Conservation (phyloP, 768 basidiomycete genomes). For the Amylocystis lapponica region DNA sequence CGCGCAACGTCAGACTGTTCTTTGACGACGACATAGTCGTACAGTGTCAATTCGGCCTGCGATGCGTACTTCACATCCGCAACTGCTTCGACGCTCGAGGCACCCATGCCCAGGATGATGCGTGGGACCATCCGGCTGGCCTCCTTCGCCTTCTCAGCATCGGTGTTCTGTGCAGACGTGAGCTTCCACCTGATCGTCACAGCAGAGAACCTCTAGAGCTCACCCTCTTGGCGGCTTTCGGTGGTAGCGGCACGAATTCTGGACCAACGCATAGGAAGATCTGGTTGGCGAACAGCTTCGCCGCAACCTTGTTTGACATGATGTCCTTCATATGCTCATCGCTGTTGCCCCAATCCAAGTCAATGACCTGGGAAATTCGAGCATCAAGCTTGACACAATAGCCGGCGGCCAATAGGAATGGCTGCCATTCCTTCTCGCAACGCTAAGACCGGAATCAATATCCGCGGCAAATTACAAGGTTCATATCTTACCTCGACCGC, state of each 20-base stretch:
- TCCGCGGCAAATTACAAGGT: neutral
- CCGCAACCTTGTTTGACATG: conserved; percentile 48
- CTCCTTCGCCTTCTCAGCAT: conserved; percentile 26
- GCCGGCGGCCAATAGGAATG: conserved; percentile 53
- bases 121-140: conserved; percentile 45
- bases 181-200: neutral
- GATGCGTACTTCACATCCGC: conserved; percentile 40
- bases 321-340: conserved; percentile 52
- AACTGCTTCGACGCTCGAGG: conserved; percentile 61
- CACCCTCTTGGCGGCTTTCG: conserved; percentile 22
- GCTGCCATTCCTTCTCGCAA: conserved; percentile 48
- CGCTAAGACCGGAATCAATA: conserved; percentile 5
- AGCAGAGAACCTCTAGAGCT: conserved; percentile 3
- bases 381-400: conserved; percentile 34
- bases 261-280: conserved; percentile 55
- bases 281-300: conserved; percentile 50
- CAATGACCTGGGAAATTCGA: conserved; percentile 42
- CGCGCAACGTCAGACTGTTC: conserved; percentile 33
- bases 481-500: conserved; percentile 23
- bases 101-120: conserved; percentile 77
- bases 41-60: conserved; percentile 28
- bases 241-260: conserved; percentile 36
- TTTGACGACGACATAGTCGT: conserved; percentile 61
- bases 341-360: conserved; percentile 43
- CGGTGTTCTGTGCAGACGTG: conserved; percentile 16